Evolutionary conservation across 1,284 basidiomycete genomes (phyloP).

Genomic region (Ceratobasidium sp.): DNA sequence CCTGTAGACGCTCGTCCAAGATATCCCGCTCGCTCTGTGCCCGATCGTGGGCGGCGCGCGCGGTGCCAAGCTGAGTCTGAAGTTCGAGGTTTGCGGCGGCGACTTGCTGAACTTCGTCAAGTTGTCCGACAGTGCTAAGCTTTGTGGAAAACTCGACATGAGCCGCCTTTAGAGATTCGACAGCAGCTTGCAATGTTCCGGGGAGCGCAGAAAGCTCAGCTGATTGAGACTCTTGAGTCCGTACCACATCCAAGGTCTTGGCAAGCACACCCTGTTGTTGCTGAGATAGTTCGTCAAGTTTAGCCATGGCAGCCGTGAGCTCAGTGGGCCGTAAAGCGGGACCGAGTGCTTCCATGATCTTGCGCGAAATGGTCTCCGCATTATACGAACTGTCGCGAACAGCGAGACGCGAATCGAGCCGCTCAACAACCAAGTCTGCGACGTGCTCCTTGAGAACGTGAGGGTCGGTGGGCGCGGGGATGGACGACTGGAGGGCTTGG

Average conservation of each 20-base stretch:
- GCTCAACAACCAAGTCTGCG: slow-evolving; percentile 83
- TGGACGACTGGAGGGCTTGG: slow-evolving; percentile 71
- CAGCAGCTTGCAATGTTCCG: slow-evolving; percentile 65
- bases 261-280: slow-evolving; percentile 36
- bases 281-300: slow-evolving; percentile 56
- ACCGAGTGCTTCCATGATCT: slow-evolving; percentile 64
- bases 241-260: slow-evolving; percentile 53
- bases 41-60: slow-evolving; percentile 77
- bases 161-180: slow-evolving; percentile 65
- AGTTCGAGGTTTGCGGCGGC: slow-evolving; percentile 67
- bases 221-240: slow-evolving; percentile 63
- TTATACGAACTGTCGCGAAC: slow-evolving; percentile 73
- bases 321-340: slow-evolving; percentile 63
- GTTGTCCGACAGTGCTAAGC: slow-evolving; percentile 61
- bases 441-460: slow-evolving; percentile 87
- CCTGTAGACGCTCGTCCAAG: slow-evolving; percentile 67
- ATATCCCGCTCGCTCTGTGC: slow-evolving; percentile 83
- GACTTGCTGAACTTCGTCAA: slow-evolving; percentile 71
- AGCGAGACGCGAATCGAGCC: slow-evolving; percentile 78
- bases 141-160: slow-evolving; percentile 69
- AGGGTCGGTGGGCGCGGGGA: slow-evolving; percentile 74
- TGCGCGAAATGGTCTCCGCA: slow-evolving; percentile 65
- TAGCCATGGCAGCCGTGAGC: slow-evolving; percentile 53
- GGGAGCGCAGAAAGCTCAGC: slow-evolving; percentile 68
- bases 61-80: slow-evolving; percentile 76